Conservation (phyloP, 1,284 basidiomycete genomes). For the Xerocomus minutiporus region DNA sequence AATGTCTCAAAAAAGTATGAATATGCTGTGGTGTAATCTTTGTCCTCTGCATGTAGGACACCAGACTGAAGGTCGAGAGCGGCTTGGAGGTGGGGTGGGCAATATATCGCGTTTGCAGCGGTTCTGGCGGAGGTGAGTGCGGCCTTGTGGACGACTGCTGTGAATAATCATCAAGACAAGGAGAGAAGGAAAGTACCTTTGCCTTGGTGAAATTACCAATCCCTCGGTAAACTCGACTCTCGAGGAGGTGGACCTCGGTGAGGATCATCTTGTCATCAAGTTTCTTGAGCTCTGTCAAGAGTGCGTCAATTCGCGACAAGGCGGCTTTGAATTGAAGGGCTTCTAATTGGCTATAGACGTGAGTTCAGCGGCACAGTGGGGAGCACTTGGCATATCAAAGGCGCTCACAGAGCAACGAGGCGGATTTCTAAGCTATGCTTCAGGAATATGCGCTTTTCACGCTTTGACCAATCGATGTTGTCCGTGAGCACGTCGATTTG, state of each 20-base stretch:
- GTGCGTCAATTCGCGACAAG: constrained; percentile 74
- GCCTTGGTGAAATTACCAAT: constrained; percentile 90
- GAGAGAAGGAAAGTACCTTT: constrained; percentile 53
- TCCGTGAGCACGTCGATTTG: constrained; percentile 87
- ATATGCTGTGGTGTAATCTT: constrained; percentile 96
- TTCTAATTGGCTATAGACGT: constrained; percentile 62
- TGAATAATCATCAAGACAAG: background rate
- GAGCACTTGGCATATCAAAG: background rate
- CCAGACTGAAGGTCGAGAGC: constrained; percentile 91
- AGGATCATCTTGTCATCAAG: constrained; percentile 98
- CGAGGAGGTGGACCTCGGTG: constrained; percentile 93
- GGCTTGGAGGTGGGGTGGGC: constrained; percentile 90
- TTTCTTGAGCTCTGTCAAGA: constrained; percentile 87
- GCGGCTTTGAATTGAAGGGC: constrained; percentile 76
- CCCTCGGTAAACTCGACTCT: constrained; percentile 87
- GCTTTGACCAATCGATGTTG: constrained; percentile 91
- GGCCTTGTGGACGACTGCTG: constrained; percentile 50
- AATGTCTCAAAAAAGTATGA: constrained; percentile 98
- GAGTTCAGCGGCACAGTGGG: background rate
- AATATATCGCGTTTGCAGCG: constrained; percentile 96
- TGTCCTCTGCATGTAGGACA: constrained; percentile 93
- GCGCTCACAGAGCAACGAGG: constrained; percentile 71
- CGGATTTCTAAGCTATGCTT: constrained; percentile 93
- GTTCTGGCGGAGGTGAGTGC: constrained; percentile 90
- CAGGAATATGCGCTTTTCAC: constrained; percentile 92